These are phyloP conservation scores for Nematodospora valgi DNA, from an alignment of 805 yeast species.

Conservation along the genomic window DNA sequence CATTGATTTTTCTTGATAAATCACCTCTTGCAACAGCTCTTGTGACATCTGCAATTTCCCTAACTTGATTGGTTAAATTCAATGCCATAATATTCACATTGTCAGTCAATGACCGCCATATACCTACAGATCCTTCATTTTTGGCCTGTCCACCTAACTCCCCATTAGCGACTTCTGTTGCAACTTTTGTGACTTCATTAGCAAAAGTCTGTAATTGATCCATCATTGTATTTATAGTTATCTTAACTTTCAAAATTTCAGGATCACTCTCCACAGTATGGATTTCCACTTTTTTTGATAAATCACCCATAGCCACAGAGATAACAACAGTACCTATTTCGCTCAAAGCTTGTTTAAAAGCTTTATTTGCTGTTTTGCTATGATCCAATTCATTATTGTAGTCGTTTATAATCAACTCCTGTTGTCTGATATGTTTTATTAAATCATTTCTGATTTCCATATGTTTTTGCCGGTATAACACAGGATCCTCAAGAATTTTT, in stretches of 20 bases:
- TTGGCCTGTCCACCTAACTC: conserved; percentile 88
- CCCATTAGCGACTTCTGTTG: conserved; percentile 89
- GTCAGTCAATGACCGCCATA: conserved; percentile 81
- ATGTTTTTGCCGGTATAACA: conserved; percentile 23
- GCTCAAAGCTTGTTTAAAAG: conserved; percentile 65
- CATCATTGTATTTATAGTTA: conserved; percentile 85
- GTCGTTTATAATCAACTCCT: conserved; percentile 24
- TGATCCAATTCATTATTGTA: conserved; percentile 31
- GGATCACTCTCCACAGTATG: conserved; percentile 73
- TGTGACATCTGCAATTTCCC: conserved; percentile 88
- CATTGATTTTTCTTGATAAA: conserved; percentile 76
- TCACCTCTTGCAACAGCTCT: conserved; percentile 88
- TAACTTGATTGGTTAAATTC: conserved; percentile 63
- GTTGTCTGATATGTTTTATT: conserved; percentile 24
- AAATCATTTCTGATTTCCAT: conserved; percentile 30
- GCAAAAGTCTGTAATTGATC: conserved; percentile 81
- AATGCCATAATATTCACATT: conserved; percentile 87
- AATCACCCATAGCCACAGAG: conserved; percentile 86
- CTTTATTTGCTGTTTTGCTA: conserved; percentile 56
- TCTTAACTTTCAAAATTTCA: conserved; percentile 74
- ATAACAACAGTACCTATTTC: conserved; percentile 86
- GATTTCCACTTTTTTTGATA: conserved; percentile 74
- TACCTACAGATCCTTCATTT: conserved; percentile 80
- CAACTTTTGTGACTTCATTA: conserved; percentile 76
- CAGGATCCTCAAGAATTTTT: conserved; percentile 38